Conservation (phyloP, 2,329 filamentous ascomycete species). For the Botrytis paeoniae region DNA sequence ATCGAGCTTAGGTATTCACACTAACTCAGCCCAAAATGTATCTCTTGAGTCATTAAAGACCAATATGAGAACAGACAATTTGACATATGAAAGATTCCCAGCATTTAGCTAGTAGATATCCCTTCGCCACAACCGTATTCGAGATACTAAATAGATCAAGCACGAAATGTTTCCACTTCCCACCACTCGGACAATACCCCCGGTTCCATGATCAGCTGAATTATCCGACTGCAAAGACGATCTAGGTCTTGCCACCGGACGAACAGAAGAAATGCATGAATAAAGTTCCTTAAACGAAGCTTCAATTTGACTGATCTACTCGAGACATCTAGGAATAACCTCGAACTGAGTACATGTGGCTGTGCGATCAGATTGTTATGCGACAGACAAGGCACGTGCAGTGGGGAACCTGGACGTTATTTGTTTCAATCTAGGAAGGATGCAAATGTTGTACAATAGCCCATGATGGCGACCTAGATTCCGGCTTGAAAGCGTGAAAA, state of each 20-base stretch:
- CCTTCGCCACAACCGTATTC: not conserved
- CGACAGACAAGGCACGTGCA: not conserved
- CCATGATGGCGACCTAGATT: not conserved
- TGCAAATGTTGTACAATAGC: not conserved
- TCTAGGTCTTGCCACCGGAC: not conserved
- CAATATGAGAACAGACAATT: not conserved
- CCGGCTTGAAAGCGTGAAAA: not conserved
- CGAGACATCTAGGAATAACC: not conserved
- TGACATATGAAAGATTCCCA: not conserved
- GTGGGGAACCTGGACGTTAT: not conserved
- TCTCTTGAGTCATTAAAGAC: not conserved
- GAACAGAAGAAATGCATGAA: conserved; percentile 1
- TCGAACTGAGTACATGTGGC: not conserved
- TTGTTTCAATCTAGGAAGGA: not conserved
- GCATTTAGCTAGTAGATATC: not conserved
- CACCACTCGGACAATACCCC: not conserved
- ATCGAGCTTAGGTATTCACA: not conserved
- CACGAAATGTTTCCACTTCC: not conserved
- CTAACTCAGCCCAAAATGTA: not conserved
- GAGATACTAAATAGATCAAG: not conserved
- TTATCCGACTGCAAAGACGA: not conserved
- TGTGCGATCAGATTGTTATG: conserved; percentile 1
- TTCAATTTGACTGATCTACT: not conserved
- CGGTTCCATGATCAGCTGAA: not conserved
- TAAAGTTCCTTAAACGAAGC: not conserved